These are phyloP conservation scores for Metschnikowia proteae DNA, from an alignment of 805 yeast species.

Conservation along the genomic window DNA sequence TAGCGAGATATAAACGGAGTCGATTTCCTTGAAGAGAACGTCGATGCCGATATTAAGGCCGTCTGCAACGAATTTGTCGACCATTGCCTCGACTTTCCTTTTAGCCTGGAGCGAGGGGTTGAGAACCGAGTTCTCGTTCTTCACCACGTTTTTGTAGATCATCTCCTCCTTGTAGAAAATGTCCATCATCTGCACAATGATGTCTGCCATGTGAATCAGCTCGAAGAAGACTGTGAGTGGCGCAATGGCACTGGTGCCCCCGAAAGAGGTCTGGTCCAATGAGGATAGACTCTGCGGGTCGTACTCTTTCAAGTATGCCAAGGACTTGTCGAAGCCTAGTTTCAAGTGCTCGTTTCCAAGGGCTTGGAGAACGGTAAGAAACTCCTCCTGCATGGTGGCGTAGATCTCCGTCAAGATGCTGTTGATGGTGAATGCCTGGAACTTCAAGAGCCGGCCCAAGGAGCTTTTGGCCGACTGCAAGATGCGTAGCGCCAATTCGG, in stretches of 20 bases:
- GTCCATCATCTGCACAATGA: conserved; percentile 87
- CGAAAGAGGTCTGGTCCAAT: conserved; percentile 6
- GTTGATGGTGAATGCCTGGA: conserved; percentile 33
- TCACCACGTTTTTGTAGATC: conserved; percentile 52
- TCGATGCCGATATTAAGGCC: conserved; percentile 92
- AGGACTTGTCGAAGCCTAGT: conserved; percentile 81
- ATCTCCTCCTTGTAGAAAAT: conserved; percentile 88
- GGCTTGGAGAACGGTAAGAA: conserved; percentile 58
- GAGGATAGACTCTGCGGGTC: conserved; percentile 49
- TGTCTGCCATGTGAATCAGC: conserved; percentile 86
- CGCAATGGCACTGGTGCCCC: conserved; percentile 49
- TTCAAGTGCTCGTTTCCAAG: conserved; percentile 74
- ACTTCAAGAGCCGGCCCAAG: conserved; percentile 49
- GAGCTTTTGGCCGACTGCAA: conserved; percentile 65
- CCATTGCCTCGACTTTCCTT: conserved; percentile 70
- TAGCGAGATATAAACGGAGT: conserved; percentile 50
- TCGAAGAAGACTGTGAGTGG: conserved; percentile 87
- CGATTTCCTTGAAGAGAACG: conserved; percentile 78
- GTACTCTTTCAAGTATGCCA: conserved; percentile 63
- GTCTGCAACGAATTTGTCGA: conserved; percentile 88
- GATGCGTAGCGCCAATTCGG: conserved; percentile 71
- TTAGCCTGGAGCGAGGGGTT: conserved; percentile 76
- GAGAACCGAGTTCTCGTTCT: conserved; percentile 71
- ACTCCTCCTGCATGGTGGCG: conserved; percentile 54
- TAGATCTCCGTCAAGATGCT: conserved; percentile 31